Evolutionary conservation across 176 grass and related monocot species (phyloP), one percentile per base, ranked within the genome.

Genomic region (Musa acuminata): DNA sequence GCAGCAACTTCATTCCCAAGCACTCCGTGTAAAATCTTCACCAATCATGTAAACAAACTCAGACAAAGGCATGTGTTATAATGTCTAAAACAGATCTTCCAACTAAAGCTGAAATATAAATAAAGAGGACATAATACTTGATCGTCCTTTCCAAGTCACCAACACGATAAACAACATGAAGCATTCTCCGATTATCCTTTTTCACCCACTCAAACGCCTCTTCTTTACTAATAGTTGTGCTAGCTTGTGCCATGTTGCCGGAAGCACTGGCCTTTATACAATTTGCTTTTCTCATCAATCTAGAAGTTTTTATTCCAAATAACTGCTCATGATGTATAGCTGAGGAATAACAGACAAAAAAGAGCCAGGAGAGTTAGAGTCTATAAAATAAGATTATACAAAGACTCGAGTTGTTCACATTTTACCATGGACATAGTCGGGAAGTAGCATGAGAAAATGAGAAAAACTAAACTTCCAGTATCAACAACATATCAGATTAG

Each of bases 91-190:
- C 26, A 64, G 20, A 43, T 13, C 10, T 0, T 64, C 21, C 27
- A 27, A 55, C 13, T 27, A 55, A 22, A 14, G 12, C 24, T 64
- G 9, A 53, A 70, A 71, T 22, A 50, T 51, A 79, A 62, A 74
- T 17, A 72, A 62, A 64, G 52, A 68, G 11, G 13, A 53, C 20
- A 2, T 52, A 67, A 70, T 91, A 97, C 93, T 96, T 92, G 81
- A 97, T 97, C 48, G 94, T 93, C 84, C 90, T 97, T 74, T 97
- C 90, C 14, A 97, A 82, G 64, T 97, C 94, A 10, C 94, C 94
- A n/a, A 93, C 94, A 62, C 85, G 90, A 80, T 90, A 97, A 58
- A 97, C 94, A 20, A 93, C 94, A 58, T 97, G 94, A 68, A 97
- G 87, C 52, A 93, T 67, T 81, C 90, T 87, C 78, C 94, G 79